These are phyloP conservation scores for Backusella tarrabulga DNA, from an alignment of 192 early-diverging fungal species.

Conservation along the genomic window DNA sequence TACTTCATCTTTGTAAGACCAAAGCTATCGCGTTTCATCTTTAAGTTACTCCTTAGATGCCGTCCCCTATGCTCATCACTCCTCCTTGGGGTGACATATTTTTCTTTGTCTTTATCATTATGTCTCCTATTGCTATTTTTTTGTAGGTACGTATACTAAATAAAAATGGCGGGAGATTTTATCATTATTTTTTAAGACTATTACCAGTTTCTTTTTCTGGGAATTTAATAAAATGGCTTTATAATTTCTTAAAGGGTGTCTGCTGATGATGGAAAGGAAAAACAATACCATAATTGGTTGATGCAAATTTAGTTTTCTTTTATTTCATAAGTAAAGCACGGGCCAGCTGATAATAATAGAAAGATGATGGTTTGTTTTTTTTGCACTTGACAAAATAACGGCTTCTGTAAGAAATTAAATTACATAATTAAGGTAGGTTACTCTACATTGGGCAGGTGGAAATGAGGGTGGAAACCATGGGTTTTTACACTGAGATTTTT, in stretches of 20 bases:
- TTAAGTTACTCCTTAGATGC: background rate
- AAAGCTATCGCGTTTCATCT: background rate
- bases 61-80: background rate
- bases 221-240: background rate
- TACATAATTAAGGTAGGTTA: background rate
- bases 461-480: background rate
- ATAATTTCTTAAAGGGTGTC: background rate
- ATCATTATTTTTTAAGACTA: background rate
- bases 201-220: background rate
- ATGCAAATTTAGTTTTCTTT: slow-evolving; percentile 1
- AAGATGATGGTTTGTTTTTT: background rate
- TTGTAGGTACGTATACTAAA: background rate
- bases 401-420: slow-evolving; percentile 1
- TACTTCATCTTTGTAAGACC: slow-evolving; percentile 3
- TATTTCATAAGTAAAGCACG: slow-evolving; percentile 6
- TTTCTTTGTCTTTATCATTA: background rate
- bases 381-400: background rate
- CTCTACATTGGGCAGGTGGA: background rate
- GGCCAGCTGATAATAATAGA: slow-evolving; percentile 12
- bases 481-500: background rate
- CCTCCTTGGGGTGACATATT: background rate
- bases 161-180: background rate
- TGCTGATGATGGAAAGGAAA: slow-evolving; percentile 4
- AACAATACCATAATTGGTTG: background rate
- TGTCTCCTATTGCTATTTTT: background rate